Conservation (phyloP, 768 basidiomycete species). For the Sistotremastrum niveocremeum region DNA sequence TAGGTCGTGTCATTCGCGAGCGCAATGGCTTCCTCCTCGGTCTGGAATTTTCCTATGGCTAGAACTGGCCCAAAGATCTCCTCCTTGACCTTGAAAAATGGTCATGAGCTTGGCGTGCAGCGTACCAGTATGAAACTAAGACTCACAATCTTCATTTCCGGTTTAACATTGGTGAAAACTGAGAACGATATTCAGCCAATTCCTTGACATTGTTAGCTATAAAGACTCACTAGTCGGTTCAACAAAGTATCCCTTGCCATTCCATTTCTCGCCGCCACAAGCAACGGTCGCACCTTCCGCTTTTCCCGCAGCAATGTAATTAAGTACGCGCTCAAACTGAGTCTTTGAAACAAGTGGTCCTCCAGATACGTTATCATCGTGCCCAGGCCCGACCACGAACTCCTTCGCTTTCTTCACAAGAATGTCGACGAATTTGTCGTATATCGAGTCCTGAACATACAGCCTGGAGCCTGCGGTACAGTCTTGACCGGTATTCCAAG, state of each 20-base stretch:
- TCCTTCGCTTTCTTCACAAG: conserved; percentile 55
- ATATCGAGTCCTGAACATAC: conserved; percentile 77
- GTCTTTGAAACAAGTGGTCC: conserved; percentile 81
- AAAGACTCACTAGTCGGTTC: conserved; percentile 67
- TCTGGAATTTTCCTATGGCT: conserved; percentile 66
- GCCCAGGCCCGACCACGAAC: conserved; percentile 67
- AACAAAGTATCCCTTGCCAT: conserved; percentile 73
- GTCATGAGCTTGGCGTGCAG: background rate
- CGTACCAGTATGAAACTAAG: background rate
- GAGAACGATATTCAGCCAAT: background rate
- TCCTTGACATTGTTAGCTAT: background rate
- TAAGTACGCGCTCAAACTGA: conserved; percentile 79
- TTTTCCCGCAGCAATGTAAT: conserved; percentile 80
- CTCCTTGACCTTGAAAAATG: conserved; percentile 41
- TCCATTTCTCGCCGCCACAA: conserved; percentile 69
- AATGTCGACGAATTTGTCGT: conserved; percentile 68
- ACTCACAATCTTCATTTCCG: conserved; percentile 77
- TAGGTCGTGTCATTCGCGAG: conserved; percentile 83
- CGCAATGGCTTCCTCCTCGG: conserved; percentile 74
- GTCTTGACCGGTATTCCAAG: conserved; percentile 85
- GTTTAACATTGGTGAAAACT: conserved; percentile 75
- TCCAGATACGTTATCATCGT: conserved; percentile 57
- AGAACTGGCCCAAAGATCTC: conserved; percentile 97
- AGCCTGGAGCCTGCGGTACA: conserved; percentile 87
- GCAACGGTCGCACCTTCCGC: conserved; percentile 65